Percentiles rank a stretch among this genome's conserved stretches.
phyloP scores from a whole-genome alignment of 169 alveolate genomes.

The Cystoisospora suis region DNA sequence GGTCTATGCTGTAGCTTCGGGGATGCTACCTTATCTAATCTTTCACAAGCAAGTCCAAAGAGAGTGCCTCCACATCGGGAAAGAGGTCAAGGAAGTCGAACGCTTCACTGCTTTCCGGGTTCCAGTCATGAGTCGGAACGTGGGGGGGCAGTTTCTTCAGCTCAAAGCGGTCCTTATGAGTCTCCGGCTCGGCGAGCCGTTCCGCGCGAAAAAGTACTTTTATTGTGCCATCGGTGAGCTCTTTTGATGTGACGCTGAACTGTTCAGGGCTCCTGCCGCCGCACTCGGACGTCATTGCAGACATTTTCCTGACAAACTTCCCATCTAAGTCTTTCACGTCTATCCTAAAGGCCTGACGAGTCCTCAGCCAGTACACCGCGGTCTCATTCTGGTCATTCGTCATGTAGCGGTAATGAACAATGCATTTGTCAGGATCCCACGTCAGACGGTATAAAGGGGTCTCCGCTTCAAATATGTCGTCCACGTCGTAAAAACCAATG shows the following conservation, averaged over 20 bases:
- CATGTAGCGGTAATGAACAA: background rate
- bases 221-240: background rate
- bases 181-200: background rate
- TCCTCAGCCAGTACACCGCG: background rate
- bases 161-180: background rate
- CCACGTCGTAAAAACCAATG: background rate
- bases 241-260: background rate
- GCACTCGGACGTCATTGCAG: background rate
- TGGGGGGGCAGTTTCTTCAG: background rate
- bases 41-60: background rate
- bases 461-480: background rate
- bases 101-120: background rate
- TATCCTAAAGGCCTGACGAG: slow-evolving; percentile 13
- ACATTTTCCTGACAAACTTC: background rate
- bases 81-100: slow-evolving; percentile 6
- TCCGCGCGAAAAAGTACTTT: background rate
- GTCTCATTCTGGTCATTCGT: background rate
- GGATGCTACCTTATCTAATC: no score
- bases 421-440: background rate
- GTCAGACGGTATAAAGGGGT: background rate
- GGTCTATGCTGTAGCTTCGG: no score
- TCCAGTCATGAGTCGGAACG: slow-evolving; percentile 1
- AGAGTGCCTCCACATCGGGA: background rate
- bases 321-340: background rate
- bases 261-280: background rate